phyloP scores from a whole-genome alignment of 2,329 filamentous ascomycete genomes.

The Nothomitra cinnamomea region DNA sequence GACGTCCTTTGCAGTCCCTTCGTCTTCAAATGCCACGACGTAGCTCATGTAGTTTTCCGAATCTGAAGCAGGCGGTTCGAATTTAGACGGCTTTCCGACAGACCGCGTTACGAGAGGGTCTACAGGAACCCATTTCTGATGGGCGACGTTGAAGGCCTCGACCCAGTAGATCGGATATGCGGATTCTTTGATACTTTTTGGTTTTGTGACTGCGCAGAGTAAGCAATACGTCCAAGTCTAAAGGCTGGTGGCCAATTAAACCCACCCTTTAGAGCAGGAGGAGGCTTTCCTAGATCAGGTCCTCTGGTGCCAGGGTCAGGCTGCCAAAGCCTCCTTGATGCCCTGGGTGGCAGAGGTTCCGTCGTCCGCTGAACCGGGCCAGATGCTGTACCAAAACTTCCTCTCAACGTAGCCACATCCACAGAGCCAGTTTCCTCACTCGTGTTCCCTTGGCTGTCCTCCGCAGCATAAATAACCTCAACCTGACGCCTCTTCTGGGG shows the following conservation, averaged over 20 bases:
- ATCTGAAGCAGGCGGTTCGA: slow-evolving; percentile 74
- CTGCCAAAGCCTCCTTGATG: slow-evolving; percentile 5
- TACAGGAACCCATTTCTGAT: slow-evolving; percentile 82
- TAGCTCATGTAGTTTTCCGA: slow-evolving; percentile 63
- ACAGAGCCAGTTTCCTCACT: not conserved
- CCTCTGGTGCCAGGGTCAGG: not conserved
- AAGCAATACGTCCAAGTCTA: slow-evolving; percentile 9
- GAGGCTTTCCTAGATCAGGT: not conserved
- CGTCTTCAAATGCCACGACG: slow-evolving; percentile 68
- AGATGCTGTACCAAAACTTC: not conserved
- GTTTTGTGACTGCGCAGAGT: slow-evolving; percentile 17
- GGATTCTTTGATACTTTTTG: slow-evolving; percentile 45
- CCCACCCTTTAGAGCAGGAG: slow-evolving; percentile 4
- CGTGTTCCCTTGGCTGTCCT: not conserved
- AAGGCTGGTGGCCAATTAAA: not conserved
- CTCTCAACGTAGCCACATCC: not conserved
- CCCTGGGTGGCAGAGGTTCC: not conserved
- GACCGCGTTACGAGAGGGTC: slow-evolving; percentile 71
- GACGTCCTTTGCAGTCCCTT: slow-evolving; percentile 65
- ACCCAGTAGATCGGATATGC: slow-evolving; percentile 83
- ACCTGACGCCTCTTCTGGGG: slow-evolving; percentile 22
- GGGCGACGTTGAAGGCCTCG: slow-evolving; percentile 69
- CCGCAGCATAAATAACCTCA: slow-evolving; percentile 2
- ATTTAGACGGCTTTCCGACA: slow-evolving; percentile 53
- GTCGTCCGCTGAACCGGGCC: not conserved